phyloP scores from a whole-genome alignment of 108 stramenopile species.

The Licmophora abbreviata region DNA sequence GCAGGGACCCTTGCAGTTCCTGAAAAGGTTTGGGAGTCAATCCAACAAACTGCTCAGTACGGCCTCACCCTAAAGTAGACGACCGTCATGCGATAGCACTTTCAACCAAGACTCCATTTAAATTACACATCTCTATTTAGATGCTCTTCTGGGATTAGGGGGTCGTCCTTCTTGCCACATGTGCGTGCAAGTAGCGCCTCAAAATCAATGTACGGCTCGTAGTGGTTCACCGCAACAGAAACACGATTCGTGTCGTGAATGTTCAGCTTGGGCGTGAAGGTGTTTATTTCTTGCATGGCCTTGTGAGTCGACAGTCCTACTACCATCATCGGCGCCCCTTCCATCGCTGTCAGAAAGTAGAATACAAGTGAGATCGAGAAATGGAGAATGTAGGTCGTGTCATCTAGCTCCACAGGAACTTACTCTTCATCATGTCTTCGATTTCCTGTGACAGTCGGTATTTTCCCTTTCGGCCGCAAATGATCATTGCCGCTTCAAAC shows the following conservation, averaged over 20 bases:
- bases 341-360: constrained; percentile 16
- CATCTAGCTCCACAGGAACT: too few species aligned
- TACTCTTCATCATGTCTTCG: constrained; percentile 51
- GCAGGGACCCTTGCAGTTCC: constrained; percentile 19
- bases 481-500: constrained; percentile 59
- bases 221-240: constrained; percentile 79
- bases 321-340: constrained; percentile 52
- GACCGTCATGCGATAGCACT: too few species aligned
- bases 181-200: constrained; percentile 45
- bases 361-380: too few species aligned
- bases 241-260: constrained; percentile 80
- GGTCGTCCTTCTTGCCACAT: too few species aligned
- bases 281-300: constrained; percentile 67
- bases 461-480: constrained; percentile 61
- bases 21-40: constrained; percentile 21
- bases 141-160: too few species aligned
- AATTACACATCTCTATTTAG: too few species aligned
- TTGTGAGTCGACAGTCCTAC: constrained; percentile 53
- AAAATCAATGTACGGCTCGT: constrained; percentile 89
- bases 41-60: constrained; percentile 12
- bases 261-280: constrained; percentile 88
- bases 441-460: constrained; percentile 44
- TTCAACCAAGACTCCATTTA: too few species aligned
- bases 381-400: too few species aligned
- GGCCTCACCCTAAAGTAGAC: constrained; percentile 10